A percentile compares a stretch with the other conserved stretches of the same genome.
phyloP scores from a whole-genome alignment of 192 early-diverging fungal genomes.

The Chytriomyces sp. region DNA sequence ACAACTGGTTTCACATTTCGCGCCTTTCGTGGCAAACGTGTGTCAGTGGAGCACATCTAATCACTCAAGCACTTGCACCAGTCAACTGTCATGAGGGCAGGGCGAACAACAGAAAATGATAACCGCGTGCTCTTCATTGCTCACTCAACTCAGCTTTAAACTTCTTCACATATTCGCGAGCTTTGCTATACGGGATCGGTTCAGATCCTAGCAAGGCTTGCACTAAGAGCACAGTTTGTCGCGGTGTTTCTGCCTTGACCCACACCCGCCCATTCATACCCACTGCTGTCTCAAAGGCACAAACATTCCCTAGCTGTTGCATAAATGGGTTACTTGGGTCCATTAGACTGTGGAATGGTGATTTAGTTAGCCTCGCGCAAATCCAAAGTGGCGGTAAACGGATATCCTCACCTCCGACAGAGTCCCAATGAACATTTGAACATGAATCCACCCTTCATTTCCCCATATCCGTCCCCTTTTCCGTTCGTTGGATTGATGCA shows the following conservation, averaged over 20 bases:
- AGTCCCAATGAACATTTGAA: conserved; percentile 80
- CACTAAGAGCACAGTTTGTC: conserved; percentile 43
- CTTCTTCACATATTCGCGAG: not conserved
- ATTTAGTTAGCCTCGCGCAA: too few relatives aligned
- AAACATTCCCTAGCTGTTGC: conserved; percentile 62
- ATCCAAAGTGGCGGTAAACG: not conserved
- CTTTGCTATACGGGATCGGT: not conserved
- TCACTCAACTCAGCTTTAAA: not conserved
- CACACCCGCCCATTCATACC: conserved; percentile 96
- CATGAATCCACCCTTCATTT: conserved; percentile 78
- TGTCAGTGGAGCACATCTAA: too few relatives aligned
- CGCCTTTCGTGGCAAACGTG: too few relatives aligned
- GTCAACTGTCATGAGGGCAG: too few relatives aligned
- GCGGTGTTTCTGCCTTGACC: conserved; percentile 70
- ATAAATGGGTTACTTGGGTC: conserved; percentile 74
- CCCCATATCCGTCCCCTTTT: conserved; percentile 88
- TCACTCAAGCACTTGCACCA: too few relatives aligned
- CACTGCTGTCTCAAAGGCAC: conserved; percentile 86
- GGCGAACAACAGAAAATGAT: too few relatives aligned
- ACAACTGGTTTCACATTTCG: too few relatives aligned
- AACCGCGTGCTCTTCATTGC: not conserved
- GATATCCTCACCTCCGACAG: conserved; percentile 58
- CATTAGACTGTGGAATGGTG: conserved; percentile 71
- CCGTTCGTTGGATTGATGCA: conserved; percentile 81
- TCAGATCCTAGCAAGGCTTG: conserved; percentile 15